Evolutionary conservation across 2,329 filamentous ascomycete genomes (phyloP).

Genomic region (Tolypocladium cylindrosporum): DNA sequence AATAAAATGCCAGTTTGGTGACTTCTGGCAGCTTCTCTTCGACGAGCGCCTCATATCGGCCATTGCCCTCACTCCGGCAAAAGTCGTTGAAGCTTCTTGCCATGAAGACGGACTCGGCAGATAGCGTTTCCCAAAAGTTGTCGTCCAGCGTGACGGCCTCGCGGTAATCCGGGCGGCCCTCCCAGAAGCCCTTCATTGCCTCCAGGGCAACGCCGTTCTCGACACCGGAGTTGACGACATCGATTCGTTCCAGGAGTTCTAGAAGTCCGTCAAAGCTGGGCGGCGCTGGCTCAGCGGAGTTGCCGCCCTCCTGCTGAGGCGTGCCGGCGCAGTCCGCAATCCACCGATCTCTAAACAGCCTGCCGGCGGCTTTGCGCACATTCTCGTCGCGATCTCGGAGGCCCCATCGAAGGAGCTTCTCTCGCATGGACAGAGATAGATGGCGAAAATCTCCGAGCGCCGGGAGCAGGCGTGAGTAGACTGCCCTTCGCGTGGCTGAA

Average conservation of each 20-base stretch:
- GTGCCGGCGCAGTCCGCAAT: constrained; percentile 84
- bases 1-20: constrained; percentile 76
- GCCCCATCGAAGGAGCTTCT: constrained; percentile 92
- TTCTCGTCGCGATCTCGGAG: constrained; percentile 88
- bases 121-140: constrained; percentile 69
- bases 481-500: constrained; percentile 67
- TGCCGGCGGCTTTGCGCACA: constrained; percentile 82
- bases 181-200: constrained; percentile 95
- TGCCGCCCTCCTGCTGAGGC: constrained; percentile 47
- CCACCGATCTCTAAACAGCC: constrained; percentile 91
- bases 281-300: constrained; percentile 43
- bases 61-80: constrained; percentile 64
- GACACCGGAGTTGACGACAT: constrained; percentile 80
- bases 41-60: constrained; percentile 63
- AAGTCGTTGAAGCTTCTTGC: constrained; percentile 91
- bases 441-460: constrained; percentile 90
- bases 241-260: constrained; percentile 87
- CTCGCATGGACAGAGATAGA: constrained; percentile 83
- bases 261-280: constrained; percentile 75
- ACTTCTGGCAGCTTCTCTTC: constrained; percentile 96
- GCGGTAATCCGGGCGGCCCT: constrained; percentile 74
- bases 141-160: constrained; percentile 64
- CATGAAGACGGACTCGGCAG: constrained; percentile 81
- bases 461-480: constrained; percentile 82
- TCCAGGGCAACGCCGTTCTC: constrained; percentile 87